phyloP scores from a whole-genome alignment of 164 flowering plant genomes.

The Vitis riparia region DNA sequence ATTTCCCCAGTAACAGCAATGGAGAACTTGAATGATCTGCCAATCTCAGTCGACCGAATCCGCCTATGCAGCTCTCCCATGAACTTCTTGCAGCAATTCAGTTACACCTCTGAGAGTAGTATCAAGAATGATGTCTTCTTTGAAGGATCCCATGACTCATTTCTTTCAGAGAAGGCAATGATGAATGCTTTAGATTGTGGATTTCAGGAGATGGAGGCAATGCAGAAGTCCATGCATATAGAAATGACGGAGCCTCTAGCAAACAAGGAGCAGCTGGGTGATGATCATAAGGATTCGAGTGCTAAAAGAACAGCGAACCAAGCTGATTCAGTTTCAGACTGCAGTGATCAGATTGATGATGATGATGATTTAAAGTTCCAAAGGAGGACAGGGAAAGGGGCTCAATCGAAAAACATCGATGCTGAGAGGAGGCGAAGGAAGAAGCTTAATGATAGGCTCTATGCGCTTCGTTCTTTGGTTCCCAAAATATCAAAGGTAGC shows the following conservation, averaged over 20 bases:
- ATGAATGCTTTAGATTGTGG: slow-evolving; percentile 27
- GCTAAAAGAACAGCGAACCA: slow-evolving; percentile 33
- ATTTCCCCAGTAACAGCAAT: slow-evolving; percentile 18
- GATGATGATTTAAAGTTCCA: slow-evolving; percentile 60
- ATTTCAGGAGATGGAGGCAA: slow-evolving; percentile 21
- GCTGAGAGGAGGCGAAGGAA: slow-evolving; percentile 98
- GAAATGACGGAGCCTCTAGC: slow-evolving; percentile 22
- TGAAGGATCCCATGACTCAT: slow-evolving; percentile 32
- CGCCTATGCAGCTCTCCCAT: slow-evolving; percentile 31
- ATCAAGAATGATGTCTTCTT: slow-evolving; percentile 19
- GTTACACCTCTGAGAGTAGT: slow-evolving; percentile 15
- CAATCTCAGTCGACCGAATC: slow-evolving; percentile 34
- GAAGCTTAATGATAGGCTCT: slow-evolving; percentile 88
- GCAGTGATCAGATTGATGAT: slow-evolving; percentile 75
- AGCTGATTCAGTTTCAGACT: slow-evolving; percentile 65
- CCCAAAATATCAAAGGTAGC: slow-evolving; percentile 91
- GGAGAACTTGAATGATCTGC: slow-evolving; percentile 22
- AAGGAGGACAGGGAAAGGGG: slow-evolving; percentile 47
- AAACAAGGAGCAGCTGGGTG: slow-evolving; percentile 20
- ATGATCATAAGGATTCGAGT: slow-evolving; percentile 42
- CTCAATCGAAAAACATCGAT: slow-evolving; percentile 68
- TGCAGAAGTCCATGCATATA: slow-evolving; percentile 32
- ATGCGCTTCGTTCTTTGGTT: slow-evolving; percentile 72
- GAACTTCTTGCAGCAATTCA: slow-evolving; percentile 37
- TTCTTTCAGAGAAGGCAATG: slow-evolving; percentile 19